phyloP scores from a whole-genome alignment of 2,329 filamentous ascomycete species.

The Colletotrichum sp. region DNA sequence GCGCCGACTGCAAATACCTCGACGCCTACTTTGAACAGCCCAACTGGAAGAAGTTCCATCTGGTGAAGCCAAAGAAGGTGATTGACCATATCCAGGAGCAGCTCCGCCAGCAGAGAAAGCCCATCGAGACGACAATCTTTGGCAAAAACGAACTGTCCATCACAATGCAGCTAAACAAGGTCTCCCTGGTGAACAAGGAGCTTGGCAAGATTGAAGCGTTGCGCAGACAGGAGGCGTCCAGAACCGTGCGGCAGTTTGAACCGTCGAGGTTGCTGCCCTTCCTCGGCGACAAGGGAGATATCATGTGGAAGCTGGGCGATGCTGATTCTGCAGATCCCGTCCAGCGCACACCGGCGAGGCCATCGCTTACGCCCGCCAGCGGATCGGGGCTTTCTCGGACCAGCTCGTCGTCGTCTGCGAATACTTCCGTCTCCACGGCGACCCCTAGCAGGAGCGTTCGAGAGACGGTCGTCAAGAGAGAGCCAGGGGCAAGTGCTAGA shows the following conservation, averaged over 20 bases:
- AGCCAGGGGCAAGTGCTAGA: background rate
- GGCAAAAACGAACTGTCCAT: background rate
- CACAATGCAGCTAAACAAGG: slow-evolving; percentile 14
- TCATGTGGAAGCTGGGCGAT: slow-evolving; percentile 12
- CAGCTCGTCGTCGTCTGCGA: background rate
- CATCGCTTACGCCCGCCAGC: background rate
- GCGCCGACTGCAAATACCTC: slow-evolving; percentile 1
- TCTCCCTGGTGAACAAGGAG: slow-evolving; percentile 3
- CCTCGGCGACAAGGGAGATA: background rate
- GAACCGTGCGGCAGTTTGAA: background rate
- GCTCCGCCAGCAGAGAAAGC: slow-evolving; percentile 5
- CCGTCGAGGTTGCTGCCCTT: slow-evolving; percentile 5
- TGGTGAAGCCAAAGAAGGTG: background rate
- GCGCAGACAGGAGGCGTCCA: slow-evolving; percentile 5
- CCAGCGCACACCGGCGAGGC: background rate
- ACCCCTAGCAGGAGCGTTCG: background rate
- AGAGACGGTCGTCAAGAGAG: background rate
- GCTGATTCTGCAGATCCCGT: background rate
- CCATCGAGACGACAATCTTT: background rate
- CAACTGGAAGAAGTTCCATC: slow-evolving; percentile 2
- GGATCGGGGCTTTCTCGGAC: background rate
- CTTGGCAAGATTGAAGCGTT: background rate
- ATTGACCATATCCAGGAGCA: background rate
- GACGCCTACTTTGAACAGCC: slow-evolving; percentile 9
- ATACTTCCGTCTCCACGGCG: background rate